These are phyloP conservation scores for Ambrosia artemisiifolia DNA, from an alignment of 129 eudicot genomes.

Conservation along the genomic window DNA sequence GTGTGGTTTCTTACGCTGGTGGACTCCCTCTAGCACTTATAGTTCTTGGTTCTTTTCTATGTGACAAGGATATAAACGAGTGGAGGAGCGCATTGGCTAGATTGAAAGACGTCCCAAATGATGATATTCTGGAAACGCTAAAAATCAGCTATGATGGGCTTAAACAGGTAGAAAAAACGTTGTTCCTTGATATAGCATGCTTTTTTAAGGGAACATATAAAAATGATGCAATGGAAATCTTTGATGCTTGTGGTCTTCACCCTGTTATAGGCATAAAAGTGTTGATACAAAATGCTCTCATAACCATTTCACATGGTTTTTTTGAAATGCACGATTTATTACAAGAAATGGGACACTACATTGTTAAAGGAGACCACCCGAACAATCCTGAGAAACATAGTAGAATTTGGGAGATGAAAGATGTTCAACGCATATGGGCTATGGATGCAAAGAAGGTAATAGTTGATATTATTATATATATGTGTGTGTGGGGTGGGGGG, in stretches of 20 bases:
- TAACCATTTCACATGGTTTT: not conserved
- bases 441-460: not conserved
- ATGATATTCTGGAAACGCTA: not conserved
- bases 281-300: constrained; percentile 4
- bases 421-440: not conserved
- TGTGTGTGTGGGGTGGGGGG: not conserved
- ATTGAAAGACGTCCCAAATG: not conserved
- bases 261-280: constrained; percentile 14
- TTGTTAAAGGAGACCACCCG: not conserved
- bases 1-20: not conserved
- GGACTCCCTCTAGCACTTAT: not conserved
- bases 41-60: not conserved
- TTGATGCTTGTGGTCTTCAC: constrained; percentile 18
- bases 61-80: not conserved
- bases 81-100: not conserved
- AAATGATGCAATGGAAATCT: not conserved
- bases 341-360: not conserved
- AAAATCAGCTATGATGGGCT: not conserved
- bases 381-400: not conserved
- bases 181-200: not conserved
- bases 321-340: not conserved
- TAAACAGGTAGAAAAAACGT: not conserved
- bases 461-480: not conserved
- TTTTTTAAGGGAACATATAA: not conserved
- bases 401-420: not conserved